Percentiles rank a stretch among this genome's conserved stretches.
Evolutionary conservation across 2,329 filamentous ascomycete species (phyloP).

Genomic region (Aspergillus sp.): DNA sequence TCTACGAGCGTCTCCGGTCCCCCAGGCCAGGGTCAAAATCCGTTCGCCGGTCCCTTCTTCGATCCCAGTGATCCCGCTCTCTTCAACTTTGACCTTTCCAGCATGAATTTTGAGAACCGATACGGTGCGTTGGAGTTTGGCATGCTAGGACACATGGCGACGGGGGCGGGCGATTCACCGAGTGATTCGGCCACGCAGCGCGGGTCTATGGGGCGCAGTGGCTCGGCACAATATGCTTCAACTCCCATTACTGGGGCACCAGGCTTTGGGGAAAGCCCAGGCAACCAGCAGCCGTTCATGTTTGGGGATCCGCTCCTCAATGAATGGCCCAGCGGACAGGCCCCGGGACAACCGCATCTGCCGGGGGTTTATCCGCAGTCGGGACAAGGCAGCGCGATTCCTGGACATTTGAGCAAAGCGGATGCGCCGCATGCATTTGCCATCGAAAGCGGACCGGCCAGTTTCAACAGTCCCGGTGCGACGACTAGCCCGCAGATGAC

Average conservation of each 20-base stretch:
- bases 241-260: slow-evolving; percentile 35
- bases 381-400: slow-evolving; percentile 38
- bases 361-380: slow-evolving; percentile 36
- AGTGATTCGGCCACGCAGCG: slow-evolving; percentile 59
- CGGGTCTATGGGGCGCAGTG: slow-evolving; percentile 49
- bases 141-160: slow-evolving; percentile 94
- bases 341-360: slow-evolving; percentile 35
- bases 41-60: slow-evolving; percentile 66
- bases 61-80: slow-evolving; percentile 89
- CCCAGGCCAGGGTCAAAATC: slow-evolving; percentile 39
- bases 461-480: slow-evolving; percentile 60
- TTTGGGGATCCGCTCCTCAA: slow-evolving; percentile 49
- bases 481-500: slow-evolving; percentile 56
- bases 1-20: slow-evolving; percentile 53
- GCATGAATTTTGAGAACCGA: slow-evolving; percentile 92
- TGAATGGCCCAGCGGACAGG: slow-evolving; percentile 47
- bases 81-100: slow-evolving; percentile 95
- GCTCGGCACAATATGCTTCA: slow-evolving; percentile 44
- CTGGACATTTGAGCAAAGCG: slow-evolving; percentile 45
- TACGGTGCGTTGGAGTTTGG: slow-evolving; percentile 95
- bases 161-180: slow-evolving; percentile 79
- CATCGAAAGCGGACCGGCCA: slow-evolving; percentile 60
- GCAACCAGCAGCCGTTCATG: slow-evolving; percentile 47
- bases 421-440: slow-evolving; percentile 61
- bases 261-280: slow-evolving; percentile 50